Conservation (phyloP, 2,329 filamentous ascomycete species). For the Diplodia seriata region DNA sequence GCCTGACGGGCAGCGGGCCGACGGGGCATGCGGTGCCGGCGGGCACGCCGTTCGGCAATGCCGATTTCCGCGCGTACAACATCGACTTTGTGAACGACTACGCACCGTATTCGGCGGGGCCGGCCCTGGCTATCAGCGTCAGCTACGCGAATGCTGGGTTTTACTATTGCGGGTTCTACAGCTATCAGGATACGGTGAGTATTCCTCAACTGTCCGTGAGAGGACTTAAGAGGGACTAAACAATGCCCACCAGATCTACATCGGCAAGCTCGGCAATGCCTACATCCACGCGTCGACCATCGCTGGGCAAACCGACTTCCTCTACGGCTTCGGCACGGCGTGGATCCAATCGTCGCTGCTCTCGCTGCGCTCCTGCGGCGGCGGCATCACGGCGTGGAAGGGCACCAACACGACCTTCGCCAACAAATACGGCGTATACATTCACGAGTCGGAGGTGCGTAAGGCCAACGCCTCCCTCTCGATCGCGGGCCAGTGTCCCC, state of each 20-base stretch:
- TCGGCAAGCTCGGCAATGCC: conserved; percentile 70
- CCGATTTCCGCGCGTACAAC: conserved; percentile 71
- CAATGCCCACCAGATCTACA: conserved; percentile 57
- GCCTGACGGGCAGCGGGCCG: conserved; percentile 66
- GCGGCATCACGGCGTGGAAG: conserved; percentile 74
- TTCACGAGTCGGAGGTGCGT: conserved; percentile 61
- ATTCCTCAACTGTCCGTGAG: no score
- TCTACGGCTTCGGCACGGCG: conserved; percentile 71
- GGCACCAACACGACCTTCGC: conserved; percentile 69
- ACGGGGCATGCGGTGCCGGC: conserved; percentile 67
- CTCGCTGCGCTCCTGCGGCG: conserved; percentile 66
- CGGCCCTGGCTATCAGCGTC: conserved; percentile 66
- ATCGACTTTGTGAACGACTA: conserved; percentile 70
- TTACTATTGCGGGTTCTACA: conserved; percentile 70
- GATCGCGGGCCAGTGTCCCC: conserved; percentile 58
- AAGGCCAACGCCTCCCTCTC: conserved; percentile 60
- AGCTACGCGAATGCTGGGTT: conserved; percentile 71
- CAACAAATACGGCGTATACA: conserved; percentile 73
- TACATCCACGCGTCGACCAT: conserved; percentile 68
- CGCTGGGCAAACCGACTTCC: conserved; percentile 71
- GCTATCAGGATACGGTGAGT: conserved; percentile 70
- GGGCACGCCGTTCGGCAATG: conserved; percentile 68
- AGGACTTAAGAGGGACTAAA: not conserved
- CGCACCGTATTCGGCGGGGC: conserved; percentile 60
- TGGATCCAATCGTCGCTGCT: conserved; percentile 65